Conservation (phyloP, 345 rosid genomes). For the Eucalyptus shirleyi region DNA sequence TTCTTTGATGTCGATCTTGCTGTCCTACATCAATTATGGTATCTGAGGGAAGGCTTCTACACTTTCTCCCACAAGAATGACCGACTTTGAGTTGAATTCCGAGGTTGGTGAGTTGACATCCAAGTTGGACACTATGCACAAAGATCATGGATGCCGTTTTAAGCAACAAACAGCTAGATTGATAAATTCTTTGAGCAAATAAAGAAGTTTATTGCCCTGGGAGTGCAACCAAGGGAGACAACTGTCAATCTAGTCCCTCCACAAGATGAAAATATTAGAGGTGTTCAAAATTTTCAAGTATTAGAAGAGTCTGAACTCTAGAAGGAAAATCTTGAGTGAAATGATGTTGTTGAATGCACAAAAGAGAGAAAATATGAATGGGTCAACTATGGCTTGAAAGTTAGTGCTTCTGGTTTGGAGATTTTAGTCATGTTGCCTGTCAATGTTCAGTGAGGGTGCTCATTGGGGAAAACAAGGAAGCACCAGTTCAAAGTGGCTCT, state of each 20-base stretch:
- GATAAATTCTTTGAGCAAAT: background rate
- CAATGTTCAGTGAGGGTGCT: background rate
- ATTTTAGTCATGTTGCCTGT: background rate
- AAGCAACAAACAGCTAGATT: background rate
- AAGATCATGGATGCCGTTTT: background rate
- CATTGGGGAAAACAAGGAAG: background rate
- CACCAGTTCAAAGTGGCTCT: background rate
- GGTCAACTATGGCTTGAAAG: background rate
- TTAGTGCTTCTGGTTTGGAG: background rate
- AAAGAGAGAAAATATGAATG: background rate
- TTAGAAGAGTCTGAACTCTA: background rate
- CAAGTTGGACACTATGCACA: background rate
- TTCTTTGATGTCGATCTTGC: background rate
- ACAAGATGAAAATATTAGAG: background rate
- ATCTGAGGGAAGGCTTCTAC: background rate
- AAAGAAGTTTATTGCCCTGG: background rate
- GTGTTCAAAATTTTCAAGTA: background rate
- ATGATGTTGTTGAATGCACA: background rate
- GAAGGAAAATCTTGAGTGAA: background rate
- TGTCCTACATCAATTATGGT: background rate
- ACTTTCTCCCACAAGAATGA: background rate
- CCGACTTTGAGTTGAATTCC: background rate
- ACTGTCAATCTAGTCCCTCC: background rate
- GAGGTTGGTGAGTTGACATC: background rate
- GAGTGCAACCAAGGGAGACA: background rate